Conservation (phyloP, 176 grass and related monocot genomes). For the Melocanna baccifera region DNA sequence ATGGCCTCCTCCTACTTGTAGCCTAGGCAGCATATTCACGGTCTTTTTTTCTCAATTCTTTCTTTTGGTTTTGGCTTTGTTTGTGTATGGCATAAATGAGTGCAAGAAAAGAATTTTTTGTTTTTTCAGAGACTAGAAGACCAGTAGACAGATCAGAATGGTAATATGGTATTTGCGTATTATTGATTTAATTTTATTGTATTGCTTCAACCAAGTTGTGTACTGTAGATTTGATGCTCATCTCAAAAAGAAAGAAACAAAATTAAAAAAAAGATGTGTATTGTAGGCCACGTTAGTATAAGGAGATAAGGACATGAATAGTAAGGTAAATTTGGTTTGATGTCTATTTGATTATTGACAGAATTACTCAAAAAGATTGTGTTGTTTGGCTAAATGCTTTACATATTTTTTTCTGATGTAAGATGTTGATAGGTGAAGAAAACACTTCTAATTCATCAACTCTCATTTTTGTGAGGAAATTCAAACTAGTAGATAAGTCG, state of each 20-base stretch:
- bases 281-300: not conserved
- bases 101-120: not conserved
- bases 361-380: not conserved
- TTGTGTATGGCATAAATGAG: not conserved
- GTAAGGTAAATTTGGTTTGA: not conserved
- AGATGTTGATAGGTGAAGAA: not conserved
- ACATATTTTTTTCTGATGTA: not conserved
- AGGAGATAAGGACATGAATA: not conserved
- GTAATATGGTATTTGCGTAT: not conserved
- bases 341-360: not conserved
- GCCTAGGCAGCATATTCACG: not conserved
- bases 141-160: not conserved
- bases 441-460: not conserved
- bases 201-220: not conserved
- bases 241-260: not conserved
- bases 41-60: not conserved
- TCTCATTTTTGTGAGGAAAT: not conserved
- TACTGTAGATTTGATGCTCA: not conserved
- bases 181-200: not conserved
- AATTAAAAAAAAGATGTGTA: not conserved
- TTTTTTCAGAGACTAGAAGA: not conserved
- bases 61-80: not conserved
- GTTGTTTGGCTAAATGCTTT: not conserved
- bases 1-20: conserved; percentile 52
- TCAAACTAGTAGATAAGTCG: not conserved